A percentile compares a stretch with the other conserved stretches of the same genome.
Conservation (phyloP, 306 rosid genomes). For the Myrica gale region DNA sequence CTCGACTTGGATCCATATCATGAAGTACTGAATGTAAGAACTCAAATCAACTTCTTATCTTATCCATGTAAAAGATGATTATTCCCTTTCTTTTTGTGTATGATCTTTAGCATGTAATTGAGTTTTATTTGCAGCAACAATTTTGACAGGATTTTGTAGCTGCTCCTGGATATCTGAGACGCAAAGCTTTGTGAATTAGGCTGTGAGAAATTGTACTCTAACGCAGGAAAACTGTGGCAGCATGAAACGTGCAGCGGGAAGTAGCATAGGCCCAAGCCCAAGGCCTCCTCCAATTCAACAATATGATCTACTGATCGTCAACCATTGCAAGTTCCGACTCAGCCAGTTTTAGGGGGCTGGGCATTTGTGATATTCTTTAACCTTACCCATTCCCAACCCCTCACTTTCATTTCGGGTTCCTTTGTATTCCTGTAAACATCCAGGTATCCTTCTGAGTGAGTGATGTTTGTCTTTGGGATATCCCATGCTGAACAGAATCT, state of each 20-base stretch:
- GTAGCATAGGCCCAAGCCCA: not conserved
- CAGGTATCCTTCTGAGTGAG: too few species aligned
- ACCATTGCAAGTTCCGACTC: too few species aligned
- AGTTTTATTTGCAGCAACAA: not conserved
- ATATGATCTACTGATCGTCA: too few species aligned
- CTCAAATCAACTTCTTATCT: not conserved
- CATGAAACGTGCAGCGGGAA: not conserved
- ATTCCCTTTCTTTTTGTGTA: not conserved
- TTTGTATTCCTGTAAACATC: too few species aligned
- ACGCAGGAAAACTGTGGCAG: not conserved
- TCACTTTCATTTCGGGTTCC: too few species aligned
- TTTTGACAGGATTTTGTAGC: not conserved
- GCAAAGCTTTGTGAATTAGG: not conserved
- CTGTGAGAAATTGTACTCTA: not conserved
- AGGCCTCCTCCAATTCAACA: too few species aligned
- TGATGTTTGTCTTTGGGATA: too few species aligned
- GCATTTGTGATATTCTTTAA: too few species aligned
- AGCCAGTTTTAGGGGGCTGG: too few species aligned
- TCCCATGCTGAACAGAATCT: too few species aligned
- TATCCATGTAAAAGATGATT: too few species aligned
- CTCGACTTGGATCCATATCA: not conserved
- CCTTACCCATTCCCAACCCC: too few species aligned
- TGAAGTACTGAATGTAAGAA: not conserved
- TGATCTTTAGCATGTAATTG: not conserved
- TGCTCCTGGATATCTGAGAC: not conserved